Percentiles rank a stretch among this genome's conserved stretches.
Conservation (phyloP, 2,329 filamentous ascomycete species). For the Microsporum ferrugineum region DNA sequence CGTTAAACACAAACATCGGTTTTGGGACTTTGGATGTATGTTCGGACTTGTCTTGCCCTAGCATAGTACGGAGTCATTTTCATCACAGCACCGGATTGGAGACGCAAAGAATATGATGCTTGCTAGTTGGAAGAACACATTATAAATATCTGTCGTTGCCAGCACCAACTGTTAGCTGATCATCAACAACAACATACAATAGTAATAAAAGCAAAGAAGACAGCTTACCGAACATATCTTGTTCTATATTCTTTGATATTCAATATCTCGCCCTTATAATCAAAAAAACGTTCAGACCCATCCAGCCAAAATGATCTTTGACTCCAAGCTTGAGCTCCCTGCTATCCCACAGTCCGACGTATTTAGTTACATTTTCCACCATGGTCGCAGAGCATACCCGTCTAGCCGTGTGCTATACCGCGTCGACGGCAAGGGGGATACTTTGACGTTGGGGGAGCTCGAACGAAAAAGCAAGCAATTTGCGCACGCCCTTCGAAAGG, state of each 20-base stretch:
- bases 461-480: constrained; percentile 15
- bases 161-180: background rate
- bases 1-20: no score
- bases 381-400: constrained; percentile 11
- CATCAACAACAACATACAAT: background rate
- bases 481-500: constrained; percentile 8
- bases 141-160: background rate
- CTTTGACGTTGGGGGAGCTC: constrained; percentile 13
- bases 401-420: constrained; percentile 12
- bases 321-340: background rate
- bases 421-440: constrained; percentile 11
- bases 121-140: background rate
- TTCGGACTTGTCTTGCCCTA: background rate
- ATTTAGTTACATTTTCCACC: constrained; percentile 15
- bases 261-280: background rate
- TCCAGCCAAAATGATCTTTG: background rate
- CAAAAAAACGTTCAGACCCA: background rate
- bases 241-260: background rate
- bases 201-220: background rate
- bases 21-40: no score
- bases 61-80: background rate
- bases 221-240: background rate
- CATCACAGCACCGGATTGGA: background rate
- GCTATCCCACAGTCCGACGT: constrained; percentile 9
- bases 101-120: background rate